Base-by-base conservation (phyloP, 73 alveolate genomes). In the Paramecium tetraurelia region DNA sequence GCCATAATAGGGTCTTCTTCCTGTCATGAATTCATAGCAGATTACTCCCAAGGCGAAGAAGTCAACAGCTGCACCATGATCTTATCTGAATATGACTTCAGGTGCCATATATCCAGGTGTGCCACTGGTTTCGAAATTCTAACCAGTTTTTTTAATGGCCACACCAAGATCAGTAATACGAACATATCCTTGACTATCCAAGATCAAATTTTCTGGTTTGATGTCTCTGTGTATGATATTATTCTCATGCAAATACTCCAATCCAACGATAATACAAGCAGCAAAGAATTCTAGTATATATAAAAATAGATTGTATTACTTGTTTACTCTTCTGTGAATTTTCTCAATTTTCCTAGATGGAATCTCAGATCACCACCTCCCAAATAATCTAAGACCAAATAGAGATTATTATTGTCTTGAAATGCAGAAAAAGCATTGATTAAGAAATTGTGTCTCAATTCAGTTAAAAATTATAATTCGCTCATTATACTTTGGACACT, bases 181-280 rank as follows among this genome's bases (percentile, higher is more conserved):
- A 3, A 96, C 96, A 92, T 96, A 96, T n/a, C 99, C 99, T 29
- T 93, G 70, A 29, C 85, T 57, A 77, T 97, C 99, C 84, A 98
- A 83, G 22, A 98, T 99, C 46, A 98, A 92, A 93, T 98, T 98
- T 76, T 98, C 99, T 5, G 99, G 99, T 86, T 97, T 98, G 11
- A 98, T 96, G 87, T 98, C 99, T 85, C 99, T 72, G 85, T 98
- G 99, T 27, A 98, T 94, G 16, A 98, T 95, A 24, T 95, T 93
- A 53, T 97, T 96, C 2, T 93, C 77, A 93, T 98, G 99, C 63
- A 97, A 80, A 92, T 97, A 97, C 92, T 98, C 99, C 76, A 98
- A 95, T 5, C 98, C 99, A 4, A 94, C 83, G 22, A 98, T 85
- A 33, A 98, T 94, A 77, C 99, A 98, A 4, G 99, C 99, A 0